Conservation (phyloP, 108 stramenopile genomes). For the Nitzschia sp. region DNA sequence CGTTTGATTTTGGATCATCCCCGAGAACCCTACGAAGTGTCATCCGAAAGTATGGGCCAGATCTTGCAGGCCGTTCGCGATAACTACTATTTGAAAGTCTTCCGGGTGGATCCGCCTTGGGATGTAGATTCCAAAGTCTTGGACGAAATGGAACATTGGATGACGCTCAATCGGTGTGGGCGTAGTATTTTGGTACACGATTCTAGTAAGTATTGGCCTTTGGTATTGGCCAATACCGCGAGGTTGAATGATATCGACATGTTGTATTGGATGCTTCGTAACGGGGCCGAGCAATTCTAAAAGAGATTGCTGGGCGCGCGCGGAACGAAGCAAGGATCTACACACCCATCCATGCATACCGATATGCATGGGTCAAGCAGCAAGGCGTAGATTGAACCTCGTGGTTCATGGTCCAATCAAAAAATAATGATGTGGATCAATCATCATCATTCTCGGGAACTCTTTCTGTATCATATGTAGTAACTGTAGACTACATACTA, state of each 20-base stretch:
- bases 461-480: too few relatives aligned
- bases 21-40: slow-evolving; percentile 4
- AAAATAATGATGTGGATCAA: too few relatives aligned
- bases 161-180: slow-evolving; percentile 30
- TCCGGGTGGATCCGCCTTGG: slow-evolving; percentile 19
- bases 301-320: not conserved
- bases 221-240: slow-evolving; percentile 3
- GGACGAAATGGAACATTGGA: slow-evolving; percentile 33
- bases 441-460: too few relatives aligned
- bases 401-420: too few relatives aligned
- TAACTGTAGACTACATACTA: too few relatives aligned
- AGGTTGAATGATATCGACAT: not conserved
- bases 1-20: slow-evolving; percentile 28
- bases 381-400: too few relatives aligned
- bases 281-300: slow-evolving; percentile 5
- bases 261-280: slow-evolving; percentile 18
- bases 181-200: slow-evolving; percentile 25
- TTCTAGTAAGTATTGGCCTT: not conserved
- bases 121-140: not conserved
- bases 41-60: not conserved
- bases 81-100: slow-evolving; percentile 23
- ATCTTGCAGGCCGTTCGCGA: slow-evolving; percentile 18
- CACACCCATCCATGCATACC: too few relatives aligned
- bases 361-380: too few relatives aligned
- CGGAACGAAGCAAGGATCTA: too few relatives aligned